Evolutionary conservation across 1,284 basidiomycete genomes (phyloP), one percentile per base, ranked within the genome.

Genomic region (Ganoderma meredithae): DNA sequence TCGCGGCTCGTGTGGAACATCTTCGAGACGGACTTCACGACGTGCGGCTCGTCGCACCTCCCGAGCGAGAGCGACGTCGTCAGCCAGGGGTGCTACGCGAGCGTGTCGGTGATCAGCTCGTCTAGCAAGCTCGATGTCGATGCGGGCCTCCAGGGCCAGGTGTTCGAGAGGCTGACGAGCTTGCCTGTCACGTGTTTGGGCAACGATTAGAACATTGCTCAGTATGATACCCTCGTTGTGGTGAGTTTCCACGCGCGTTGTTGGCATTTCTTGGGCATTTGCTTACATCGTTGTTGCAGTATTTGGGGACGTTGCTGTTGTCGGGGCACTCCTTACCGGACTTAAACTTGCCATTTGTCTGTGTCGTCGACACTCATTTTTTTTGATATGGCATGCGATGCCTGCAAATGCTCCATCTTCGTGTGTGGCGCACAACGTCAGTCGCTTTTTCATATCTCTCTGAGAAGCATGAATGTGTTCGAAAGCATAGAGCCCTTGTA

Each of bases 71-170:
- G 73, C 10, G 76, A 74, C n/a, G 81, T 82, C 9, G 77, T 84
- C 12, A 56, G 47, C 10, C 68, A 81, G n/a, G 77, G 76, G 69
- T 87, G 86, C 72, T 82, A 82, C 72, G 82, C 78, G 9, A 84
- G 81, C 66, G 82, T 88, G 41, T 84, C 83, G 55, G 84, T 86
- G 19, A 80, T 85, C 65, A 77, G 81, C 70, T 82, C 82, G n/a
- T 76, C 71, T n/a, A 83, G 75, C 15, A 84, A 85, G 79, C 70
- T 69, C 43, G 85, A 88, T 76, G 84, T 82, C 36, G 74, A 78
- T 70, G 80, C 84, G 36, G 73, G 74, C n/a, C 78, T 78, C n/a
- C 85, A 87, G 74, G 77, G 64, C 53, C 72, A 75, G 17, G 83
- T 86, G 3, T 72, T 82, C 72, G 74, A 79, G 33, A 79, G 80